phyloP scores from a whole-genome alignment of 306 rosid species.

The Fragaria ananassa region DNA sequence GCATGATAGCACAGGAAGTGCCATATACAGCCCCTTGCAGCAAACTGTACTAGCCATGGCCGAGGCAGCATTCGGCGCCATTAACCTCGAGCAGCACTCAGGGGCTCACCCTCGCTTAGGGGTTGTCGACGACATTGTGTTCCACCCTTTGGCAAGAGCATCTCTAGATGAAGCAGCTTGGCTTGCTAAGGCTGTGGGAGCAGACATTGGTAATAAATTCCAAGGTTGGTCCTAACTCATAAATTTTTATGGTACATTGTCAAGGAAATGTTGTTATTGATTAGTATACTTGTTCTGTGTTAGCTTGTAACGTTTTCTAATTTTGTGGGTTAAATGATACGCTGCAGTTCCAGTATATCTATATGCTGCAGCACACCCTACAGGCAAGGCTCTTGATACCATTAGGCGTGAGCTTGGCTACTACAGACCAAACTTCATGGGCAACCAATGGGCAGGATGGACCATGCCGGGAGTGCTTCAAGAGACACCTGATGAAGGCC shows the following conservation, averaged over 20 bases:
- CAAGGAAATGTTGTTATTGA: not conserved
- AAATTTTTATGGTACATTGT: not conserved
- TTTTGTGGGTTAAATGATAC: not conserved
- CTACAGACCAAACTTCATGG: conserved; percentile 53
- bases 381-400: conserved; percentile 62
- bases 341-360: conserved; percentile 79
- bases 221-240: conserved; percentile 40
- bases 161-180: conserved; percentile 75
- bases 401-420: conserved; percentile 71
- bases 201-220: conserved; percentile 62
- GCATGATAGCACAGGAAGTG: conserved; percentile 54
- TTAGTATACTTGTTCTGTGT: not conserved
- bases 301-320: not conserved
- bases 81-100: conserved; percentile 63
- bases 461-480: conserved; percentile 51
- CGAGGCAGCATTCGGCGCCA: conserved; percentile 60
- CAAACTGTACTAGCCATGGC: conserved; percentile 64
- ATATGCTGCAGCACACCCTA: conserved; percentile 85
- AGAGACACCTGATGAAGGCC: conserved; percentile 66
- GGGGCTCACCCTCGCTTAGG: conserved; percentile 88
- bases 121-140: conserved; percentile 72
- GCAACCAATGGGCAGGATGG: conserved; percentile 91
- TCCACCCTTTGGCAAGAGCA: conserved; percentile 69
- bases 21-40: conserved; percentile 74
- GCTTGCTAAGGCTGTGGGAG: conserved; percentile 71